Evolutionary conservation across 2,329 filamentous ascomycete genomes (phyloP).

Genomic region (Colletotrichum gloeosporioides): DNA sequence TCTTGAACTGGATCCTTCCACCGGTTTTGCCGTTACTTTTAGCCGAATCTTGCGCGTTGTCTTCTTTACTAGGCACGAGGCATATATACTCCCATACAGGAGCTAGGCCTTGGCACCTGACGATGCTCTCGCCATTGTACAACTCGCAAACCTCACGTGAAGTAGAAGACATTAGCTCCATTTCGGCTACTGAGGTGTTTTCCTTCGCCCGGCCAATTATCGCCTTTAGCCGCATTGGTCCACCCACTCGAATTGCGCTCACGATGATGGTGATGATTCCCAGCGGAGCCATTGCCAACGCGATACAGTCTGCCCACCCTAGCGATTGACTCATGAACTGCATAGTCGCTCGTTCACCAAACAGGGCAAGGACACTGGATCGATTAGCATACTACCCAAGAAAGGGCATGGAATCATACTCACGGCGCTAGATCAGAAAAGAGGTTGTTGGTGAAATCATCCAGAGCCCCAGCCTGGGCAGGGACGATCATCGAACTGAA

Average conservation of each 20-base stretch:
- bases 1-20: not conserved
- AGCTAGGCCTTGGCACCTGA: not conserved
- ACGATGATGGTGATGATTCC: constrained; percentile 45
- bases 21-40: accelerated
- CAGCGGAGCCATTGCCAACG: constrained; percentile 37
- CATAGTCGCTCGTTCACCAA: constrained; percentile 43
- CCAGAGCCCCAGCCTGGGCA: not conserved
- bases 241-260: constrained; percentile 36
- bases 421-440: not conserved
- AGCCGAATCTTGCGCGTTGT: not conserved
- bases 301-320: constrained; percentile 32
- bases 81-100: not conserved
- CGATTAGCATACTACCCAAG: not conserved
- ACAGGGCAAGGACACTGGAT: constrained; percentile 33
- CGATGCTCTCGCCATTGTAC: constrained; percentile 25
- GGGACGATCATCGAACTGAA: not conserved
- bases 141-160: constrained; percentile 43
- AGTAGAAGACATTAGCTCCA: constrained; percentile 46
- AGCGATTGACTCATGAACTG: constrained; percentile 42
- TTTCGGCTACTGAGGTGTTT: constrained; percentile 34
- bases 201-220: constrained; percentile 45
- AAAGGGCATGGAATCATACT: accelerated
- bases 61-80: not conserved
- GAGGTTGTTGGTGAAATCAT: not conserved
- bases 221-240: constrained; percentile 33